Base-by-base conservation (phyloP, 305 asterid species). In the Petunia hybrid region DNA sequence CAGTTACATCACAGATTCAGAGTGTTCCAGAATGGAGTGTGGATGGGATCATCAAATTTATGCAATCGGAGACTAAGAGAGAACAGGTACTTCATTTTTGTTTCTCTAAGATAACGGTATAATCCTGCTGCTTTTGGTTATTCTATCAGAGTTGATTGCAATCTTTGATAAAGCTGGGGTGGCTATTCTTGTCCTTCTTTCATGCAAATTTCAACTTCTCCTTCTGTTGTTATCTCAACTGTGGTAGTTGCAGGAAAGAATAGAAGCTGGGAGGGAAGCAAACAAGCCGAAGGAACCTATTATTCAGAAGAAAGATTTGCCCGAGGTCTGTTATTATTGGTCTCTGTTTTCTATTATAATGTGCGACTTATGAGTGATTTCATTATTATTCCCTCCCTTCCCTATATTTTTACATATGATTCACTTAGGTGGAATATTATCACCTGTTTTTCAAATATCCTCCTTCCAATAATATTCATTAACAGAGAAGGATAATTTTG, bases 11-110 rank as follows among this genome's bases (percentile, higher is more conserved):
- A n/a, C 93, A 83, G 80, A 65, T 87, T 76, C 65, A 87, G 53
- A 81, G 71, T 81, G 77, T 92, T 80, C 83, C 89, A 55, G 89
- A 91, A 42, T 96, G 99, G 99, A 92, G 87, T 82, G 83, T 93
- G 80, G 93, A 93, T 73, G 98, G 97, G 85, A 87, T 96, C 80
- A 81, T 96, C 83, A 85, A 89, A 69, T 91, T 87, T 79, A 80
- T 89, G 94, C 92, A 90, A 83, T 85, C 83, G 59, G 93, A 90
- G 83, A 83, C 84, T 61, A 89, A 86, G 76, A 84, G 78, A 82
- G 69, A 45, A 63, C 89, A 87, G 98, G 97, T 95, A 85, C 79
- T 63, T 43, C 31, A 14, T 80, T 71, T 73, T 41, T 48, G 9
- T 46, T 46, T 36, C 31, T 22, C 31, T 22, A 22, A 22, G 31